Evolutionary conservation across 306 rosid genomes (phyloP).

Genomic region (Morella rubra): DNA sequence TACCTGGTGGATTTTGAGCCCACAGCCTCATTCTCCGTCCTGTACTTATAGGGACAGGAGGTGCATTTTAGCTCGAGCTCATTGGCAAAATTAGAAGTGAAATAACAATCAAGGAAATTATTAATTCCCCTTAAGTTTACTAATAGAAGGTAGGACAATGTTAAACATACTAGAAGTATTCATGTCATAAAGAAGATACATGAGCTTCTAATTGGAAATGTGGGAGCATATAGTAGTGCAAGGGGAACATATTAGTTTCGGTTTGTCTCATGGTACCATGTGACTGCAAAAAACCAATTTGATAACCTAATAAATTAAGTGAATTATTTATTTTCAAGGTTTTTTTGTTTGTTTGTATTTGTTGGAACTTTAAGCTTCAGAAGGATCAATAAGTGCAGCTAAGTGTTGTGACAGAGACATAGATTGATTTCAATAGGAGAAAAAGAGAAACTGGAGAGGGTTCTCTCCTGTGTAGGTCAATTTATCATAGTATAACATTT

Average conservation of each 20-base stretch:
- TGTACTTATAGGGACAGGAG: neutral
- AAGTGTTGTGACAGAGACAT: neutral
- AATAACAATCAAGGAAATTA: neutral
- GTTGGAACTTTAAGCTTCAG: neutral
- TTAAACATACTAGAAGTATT: neutral
- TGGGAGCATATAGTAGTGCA: neutral
- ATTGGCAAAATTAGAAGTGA: neutral
- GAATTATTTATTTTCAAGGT: neutral
- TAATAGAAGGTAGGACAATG: neutral
- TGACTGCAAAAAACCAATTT: neutral
- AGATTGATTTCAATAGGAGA: neutral
- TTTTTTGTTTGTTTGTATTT: neutral
- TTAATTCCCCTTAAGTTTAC: neutral
- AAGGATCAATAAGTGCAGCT: neutral
- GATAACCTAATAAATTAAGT: constrained; percentile 12
- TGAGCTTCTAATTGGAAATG: constrained; percentile 2
- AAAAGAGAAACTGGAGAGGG: neutral
- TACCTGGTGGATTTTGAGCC: neutral
- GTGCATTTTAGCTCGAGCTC: neutral
- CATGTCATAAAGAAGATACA: neutral
- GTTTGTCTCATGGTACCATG: neutral
- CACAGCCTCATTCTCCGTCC: neutral
- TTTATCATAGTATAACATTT: too few relatives aligned
- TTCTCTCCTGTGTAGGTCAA: too few relatives aligned
- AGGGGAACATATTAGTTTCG: neutral